Evolutionary conservation across 148 eudicot genomes (phyloP), one percentile per base, ranked within the genome.

Genomic region (Polygonum aviculare): DNA sequence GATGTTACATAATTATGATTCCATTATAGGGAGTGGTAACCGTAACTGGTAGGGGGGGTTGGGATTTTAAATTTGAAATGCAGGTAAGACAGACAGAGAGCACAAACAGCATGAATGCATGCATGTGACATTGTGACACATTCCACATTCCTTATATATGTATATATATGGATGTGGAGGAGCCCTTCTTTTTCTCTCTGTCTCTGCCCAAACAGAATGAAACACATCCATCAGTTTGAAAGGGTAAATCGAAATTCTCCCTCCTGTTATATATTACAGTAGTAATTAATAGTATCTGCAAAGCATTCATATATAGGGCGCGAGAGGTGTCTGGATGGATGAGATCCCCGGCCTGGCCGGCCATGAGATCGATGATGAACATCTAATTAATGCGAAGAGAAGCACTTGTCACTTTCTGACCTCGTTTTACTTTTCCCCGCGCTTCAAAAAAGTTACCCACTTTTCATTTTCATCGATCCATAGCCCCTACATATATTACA

Each of bases 371-470:
- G 31, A 26, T 26, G 31, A 26, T 26, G 31, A 26, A 26, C n/a
- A n/a, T 26, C 31, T 26, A 26, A 26, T 26, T 26, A 26, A 26
- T 26, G 31, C 31, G 31, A 26, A 26, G 31, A 26, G 31, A 38
- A 67, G 72, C 72, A 67, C 72, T 38, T 35, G 72, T 67, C 72
- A 35, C 72, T 67, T 67, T 67, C 72, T 67, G 26, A 3, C 69
- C 38, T 60, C 12, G 1, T 18, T 54, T 5, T 35, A 9, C 10
- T 60, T 60, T 31, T n/a, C 11, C 21, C 65, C 65, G 35, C 33
- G 8, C 35, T 57, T 57, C 35, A 57, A 57, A 21, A 57, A 57
- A 26, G 31, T 57, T 57, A 31, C 70, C 70, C 70, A 63, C 39
- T 35, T 22, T 57, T 63, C 40, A 12, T 5, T 63, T 63, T 63